A percentile compares a stretch with the other conserved stretches of the same genome.
Conservation (phyloP, 768 basidiomycete genomes). For the Trametes coccinea region DNA sequence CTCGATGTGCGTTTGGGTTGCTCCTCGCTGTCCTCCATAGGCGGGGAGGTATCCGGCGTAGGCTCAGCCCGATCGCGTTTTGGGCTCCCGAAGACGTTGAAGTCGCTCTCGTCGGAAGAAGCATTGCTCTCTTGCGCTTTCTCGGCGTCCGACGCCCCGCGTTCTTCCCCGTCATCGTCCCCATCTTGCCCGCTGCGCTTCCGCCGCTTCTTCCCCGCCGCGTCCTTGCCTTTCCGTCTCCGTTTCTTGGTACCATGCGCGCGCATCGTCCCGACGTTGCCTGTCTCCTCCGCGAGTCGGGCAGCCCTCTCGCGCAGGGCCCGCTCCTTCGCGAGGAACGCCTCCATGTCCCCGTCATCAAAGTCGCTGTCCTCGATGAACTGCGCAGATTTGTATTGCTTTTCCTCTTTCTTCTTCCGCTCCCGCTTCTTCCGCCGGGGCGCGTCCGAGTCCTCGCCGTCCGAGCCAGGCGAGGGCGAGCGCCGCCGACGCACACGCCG, state of each 20-base stretch:
- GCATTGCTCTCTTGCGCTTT: slow-evolving; percentile 28
- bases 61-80: slow-evolving; percentile 17
- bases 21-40: slow-evolving; percentile 1
- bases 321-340: slow-evolving; percentile 79
- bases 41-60: slow-evolving; percentile 22
- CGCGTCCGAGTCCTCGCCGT: slow-evolving; percentile 40
- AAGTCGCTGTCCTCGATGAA: slow-evolving; percentile 92
- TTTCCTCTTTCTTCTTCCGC: slow-evolving; percentile 65
- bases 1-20: slow-evolving; percentile 24
- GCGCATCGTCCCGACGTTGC: slow-evolving; percentile 47
- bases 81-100: slow-evolving; percentile 25
- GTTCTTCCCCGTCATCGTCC: slow-evolving; percentile 12
- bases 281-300: slow-evolving; percentile 44
- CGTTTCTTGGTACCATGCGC: slow-evolving; percentile 60
- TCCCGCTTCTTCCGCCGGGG: slow-evolving; percentile 39
- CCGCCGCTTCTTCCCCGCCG: slow-evolving; percentile 43
- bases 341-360: slow-evolving; percentile 77
- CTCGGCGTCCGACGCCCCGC: slow-evolving; percentile 29
- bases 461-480: slow-evolving; percentile 48
- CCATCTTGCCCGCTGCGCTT: slow-evolving; percentile 34
- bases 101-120: slow-evolving; percentile 31
- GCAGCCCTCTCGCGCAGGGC: slow-evolving; percentile 52
- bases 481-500: slow-evolving; percentile 52
- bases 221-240: slow-evolving; percentile 47
- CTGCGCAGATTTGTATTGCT: slow-evolving; percentile 83